Evolutionary conservation across 1,139 yeast genomes (phyloP).

Genomic region (Kodamaea plutei): DNA sequence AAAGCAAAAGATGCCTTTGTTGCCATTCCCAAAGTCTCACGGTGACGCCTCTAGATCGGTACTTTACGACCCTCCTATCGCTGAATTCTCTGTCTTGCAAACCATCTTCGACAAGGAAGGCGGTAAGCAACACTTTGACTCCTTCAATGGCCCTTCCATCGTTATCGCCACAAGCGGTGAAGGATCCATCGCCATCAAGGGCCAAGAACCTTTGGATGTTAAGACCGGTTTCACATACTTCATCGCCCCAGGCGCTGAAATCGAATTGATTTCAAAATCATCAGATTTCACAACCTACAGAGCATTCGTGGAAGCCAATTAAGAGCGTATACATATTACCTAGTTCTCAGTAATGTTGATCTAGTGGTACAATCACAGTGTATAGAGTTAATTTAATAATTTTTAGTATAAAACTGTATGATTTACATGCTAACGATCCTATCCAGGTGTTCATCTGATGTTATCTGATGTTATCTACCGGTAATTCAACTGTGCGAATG

Average conservation of each 20-base stretch:
- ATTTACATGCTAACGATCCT: too few relatives aligned
- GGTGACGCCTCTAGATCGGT: constrained; percentile 63
- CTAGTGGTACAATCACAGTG: neutral
- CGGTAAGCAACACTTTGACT: constrained; percentile 48
- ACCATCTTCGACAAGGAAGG: constrained; percentile 50
- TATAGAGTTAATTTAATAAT: too few relatives aligned
- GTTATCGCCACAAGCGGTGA: constrained; percentile 77
- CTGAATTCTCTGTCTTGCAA: constrained; percentile 88
- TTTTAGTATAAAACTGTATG: too few relatives aligned
- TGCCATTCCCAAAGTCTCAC: constrained; percentile 54
- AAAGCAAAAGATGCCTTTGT: constrained; percentile 84
- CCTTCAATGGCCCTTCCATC: constrained; percentile 83
- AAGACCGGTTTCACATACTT: constrained; percentile 76
- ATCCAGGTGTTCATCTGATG: too few relatives aligned
- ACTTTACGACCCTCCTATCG: constrained; percentile 93
- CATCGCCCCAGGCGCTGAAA: constrained; percentile 70
- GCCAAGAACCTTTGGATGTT: constrained; percentile 41
- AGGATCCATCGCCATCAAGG: constrained; percentile 52
- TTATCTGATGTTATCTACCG: too few relatives aligned
- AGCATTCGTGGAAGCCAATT: constrained; percentile 85
- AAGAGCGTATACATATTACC: too few relatives aligned
- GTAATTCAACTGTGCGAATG: too few relatives aligned
- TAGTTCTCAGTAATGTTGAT: too few relatives aligned
- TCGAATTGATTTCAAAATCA: constrained; percentile 54
- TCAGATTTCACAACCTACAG: constrained; percentile 69